phyloP scores from a whole-genome alignment of 164 flowering plant genomes.

The Taxillus chinensis region DNA sequence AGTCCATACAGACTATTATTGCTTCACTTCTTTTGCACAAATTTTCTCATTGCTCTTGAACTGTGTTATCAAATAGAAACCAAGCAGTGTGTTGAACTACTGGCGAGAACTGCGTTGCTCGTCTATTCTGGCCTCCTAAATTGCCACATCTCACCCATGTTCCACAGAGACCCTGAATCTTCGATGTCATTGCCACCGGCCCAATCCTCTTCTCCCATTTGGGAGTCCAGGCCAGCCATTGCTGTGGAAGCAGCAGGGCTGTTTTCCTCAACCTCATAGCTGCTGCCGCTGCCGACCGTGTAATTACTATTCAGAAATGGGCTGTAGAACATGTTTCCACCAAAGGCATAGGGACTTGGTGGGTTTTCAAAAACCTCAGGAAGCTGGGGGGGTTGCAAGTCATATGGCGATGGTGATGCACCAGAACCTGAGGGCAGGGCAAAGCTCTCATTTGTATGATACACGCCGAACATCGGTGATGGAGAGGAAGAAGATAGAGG shows the following conservation, averaged over 20 bases:
- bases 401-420: not conserved
- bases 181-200: not conserved
- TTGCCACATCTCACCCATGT: not conserved
- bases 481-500: not conserved
- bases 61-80: too few relatives aligned
- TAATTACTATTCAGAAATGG: conserved; percentile 4
- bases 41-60: too few relatives aligned
- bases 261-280: conserved; percentile 17
- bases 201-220: conserved; percentile 19
- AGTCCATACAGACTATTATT: not conserved
- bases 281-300: conserved; percentile 6
- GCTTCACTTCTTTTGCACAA: not conserved
- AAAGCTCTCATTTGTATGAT: conserved; percentile 1
- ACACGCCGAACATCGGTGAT: not conserved
- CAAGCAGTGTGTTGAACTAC: too few relatives aligned
- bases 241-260: conserved; percentile 5
- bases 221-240: conserved; percentile 10
- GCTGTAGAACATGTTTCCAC: conserved; percentile 3
- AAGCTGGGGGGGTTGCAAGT: conserved; percentile 2
- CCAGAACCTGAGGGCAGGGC: not conserved
- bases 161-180: not conserved
- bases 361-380: conserved; percentile 10
- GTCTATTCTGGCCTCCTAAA: not conserved
- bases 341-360: conserved; percentile 8
- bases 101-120: not conserved